phyloP scores from a whole-genome alignment of 345 rosid species.

The Linum trigynum region DNA sequence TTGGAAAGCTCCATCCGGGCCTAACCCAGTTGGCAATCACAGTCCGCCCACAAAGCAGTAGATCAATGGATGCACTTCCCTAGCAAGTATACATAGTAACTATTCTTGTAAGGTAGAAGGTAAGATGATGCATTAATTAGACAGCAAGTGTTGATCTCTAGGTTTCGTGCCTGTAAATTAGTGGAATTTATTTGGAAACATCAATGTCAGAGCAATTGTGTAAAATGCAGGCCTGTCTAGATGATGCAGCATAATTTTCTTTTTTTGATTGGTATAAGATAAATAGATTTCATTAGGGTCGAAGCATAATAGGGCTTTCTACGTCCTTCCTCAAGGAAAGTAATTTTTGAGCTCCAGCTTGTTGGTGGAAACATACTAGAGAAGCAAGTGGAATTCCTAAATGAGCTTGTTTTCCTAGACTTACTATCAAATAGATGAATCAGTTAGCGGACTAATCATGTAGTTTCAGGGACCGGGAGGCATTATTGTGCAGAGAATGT shows the following conservation, averaged over 20 bases:
- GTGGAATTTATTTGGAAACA: conserved; percentile 9
- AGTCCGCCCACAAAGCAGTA: background rate
- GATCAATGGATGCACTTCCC: conserved; percentile 9
- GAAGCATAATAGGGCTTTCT: no score
- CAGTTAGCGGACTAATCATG: no score
- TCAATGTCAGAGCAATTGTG: conserved; percentile 10
- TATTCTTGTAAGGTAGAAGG: background rate
- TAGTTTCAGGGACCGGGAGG: no score
- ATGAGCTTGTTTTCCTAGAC: no score
- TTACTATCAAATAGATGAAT: no score
- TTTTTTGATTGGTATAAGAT: no score
- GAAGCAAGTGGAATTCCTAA: no score
- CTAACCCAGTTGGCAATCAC: background rate
- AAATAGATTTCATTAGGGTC: no score
- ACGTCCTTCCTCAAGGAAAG: no score
- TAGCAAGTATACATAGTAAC: background rate
- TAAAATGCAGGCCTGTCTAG: background rate
- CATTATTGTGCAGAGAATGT: no score
- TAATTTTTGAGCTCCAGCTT: background rate
- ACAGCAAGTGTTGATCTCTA: conserved; percentile 6
- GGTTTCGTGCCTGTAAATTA: conserved; percentile 22
- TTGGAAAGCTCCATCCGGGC: background rate
- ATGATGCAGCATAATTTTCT: no score
- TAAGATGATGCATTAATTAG: conserved; percentile 18
- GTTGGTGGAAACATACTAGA: no score